A percentile compares a stretch with the other conserved stretches of the same genome.
phyloP scores from a whole-genome alignment of 805 yeast genomes.

The Lachancea thermotolerans region DNA sequence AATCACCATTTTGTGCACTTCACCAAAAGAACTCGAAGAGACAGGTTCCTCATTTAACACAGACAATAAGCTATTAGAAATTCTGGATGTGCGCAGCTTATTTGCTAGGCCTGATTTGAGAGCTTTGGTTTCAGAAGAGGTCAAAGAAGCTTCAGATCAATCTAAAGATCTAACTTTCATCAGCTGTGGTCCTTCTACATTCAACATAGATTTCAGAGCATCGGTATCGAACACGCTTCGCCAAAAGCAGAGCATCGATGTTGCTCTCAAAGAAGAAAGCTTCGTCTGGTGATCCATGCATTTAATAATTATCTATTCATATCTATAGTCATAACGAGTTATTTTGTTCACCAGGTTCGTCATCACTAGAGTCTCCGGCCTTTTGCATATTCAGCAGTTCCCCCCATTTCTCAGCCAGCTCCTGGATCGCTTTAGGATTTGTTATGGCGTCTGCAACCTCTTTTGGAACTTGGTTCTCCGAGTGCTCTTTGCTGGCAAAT shows the following conservation, averaged over 20 bases:
- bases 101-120: constrained; percentile 44
- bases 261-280: constrained; percentile 32
- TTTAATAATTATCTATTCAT: background rate
- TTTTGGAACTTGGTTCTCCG: constrained; percentile 86
- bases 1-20: constrained; percentile 12
- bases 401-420: constrained; percentile 56
- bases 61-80: constrained; percentile 2
- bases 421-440: constrained; percentile 63
- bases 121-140: constrained; percentile 33
- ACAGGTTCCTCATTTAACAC: constrained; percentile 3
- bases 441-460: constrained; percentile 83
- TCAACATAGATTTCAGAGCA: constrained; percentile 51
- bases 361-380: constrained; percentile 14
- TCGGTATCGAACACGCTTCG: constrained; percentile 38
- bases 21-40: constrained; percentile 4
- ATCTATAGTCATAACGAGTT: background rate
- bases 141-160: constrained; percentile 29
- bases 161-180: constrained; percentile 45
- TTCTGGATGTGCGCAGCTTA: constrained; percentile 7
- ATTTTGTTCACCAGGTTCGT: constrained; percentile 3
- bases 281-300: constrained; percentile 21
- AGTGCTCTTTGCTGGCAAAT: constrained; percentile 73
- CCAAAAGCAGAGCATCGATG: constrained; percentile 20
- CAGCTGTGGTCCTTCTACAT: constrained; percentile 55
- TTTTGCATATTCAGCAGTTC: constrained; percentile 31